Percentiles rank a stretch among this genome's conserved stretches.
These are phyloP conservation scores for Amanita rimosa DNA, from an alignment of 768 basidiomycete genomes.

Conservation along the genomic window DNA sequence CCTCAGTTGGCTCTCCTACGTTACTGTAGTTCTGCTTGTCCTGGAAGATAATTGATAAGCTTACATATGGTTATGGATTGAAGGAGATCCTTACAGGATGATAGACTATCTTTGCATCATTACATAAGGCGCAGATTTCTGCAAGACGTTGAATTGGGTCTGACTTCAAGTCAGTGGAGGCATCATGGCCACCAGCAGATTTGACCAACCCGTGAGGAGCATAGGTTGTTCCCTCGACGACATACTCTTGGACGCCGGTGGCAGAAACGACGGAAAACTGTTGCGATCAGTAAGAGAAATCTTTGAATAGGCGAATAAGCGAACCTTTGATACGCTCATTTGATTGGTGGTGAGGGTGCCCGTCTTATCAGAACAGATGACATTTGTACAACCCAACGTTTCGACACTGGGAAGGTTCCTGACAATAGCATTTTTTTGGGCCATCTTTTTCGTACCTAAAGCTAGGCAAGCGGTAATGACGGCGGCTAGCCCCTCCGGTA, in stretches of 20 bases:
- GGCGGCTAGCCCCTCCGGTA: constrained; percentile 96
- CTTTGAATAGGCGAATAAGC: constrained; percentile 9
- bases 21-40: constrained; percentile 72
- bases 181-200: constrained; percentile 52
- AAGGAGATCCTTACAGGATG: constrained; percentile 39
- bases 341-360: constrained; percentile 95
- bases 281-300: constrained; percentile 22
- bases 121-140: constrained; percentile 89
- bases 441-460: constrained; percentile 98
- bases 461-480: constrained; percentile 97
- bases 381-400: constrained; percentile 94
- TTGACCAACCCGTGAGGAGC: constrained; percentile 72
- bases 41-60: constrained; percentile 24
- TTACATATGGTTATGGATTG: not conserved
- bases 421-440: constrained; percentile 96
- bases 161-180: constrained; percentile 44
- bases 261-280: constrained; percentile 63
- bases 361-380: constrained; percentile 99
- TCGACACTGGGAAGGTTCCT: constrained; percentile 94
- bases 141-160: constrained; percentile 75
- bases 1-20: constrained; percentile 96
- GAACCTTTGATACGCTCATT: constrained; percentile 85
- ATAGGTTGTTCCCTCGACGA: constrained; percentile 88
- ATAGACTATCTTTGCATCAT: constrained; percentile 87
- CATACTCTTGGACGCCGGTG: constrained; percentile 51